Evolutionary conservation across 2,329 filamentous ascomycete species (phyloP), one percentile per base, ranked within the genome.

Genomic region (Leptographium radiaticola): DNA sequence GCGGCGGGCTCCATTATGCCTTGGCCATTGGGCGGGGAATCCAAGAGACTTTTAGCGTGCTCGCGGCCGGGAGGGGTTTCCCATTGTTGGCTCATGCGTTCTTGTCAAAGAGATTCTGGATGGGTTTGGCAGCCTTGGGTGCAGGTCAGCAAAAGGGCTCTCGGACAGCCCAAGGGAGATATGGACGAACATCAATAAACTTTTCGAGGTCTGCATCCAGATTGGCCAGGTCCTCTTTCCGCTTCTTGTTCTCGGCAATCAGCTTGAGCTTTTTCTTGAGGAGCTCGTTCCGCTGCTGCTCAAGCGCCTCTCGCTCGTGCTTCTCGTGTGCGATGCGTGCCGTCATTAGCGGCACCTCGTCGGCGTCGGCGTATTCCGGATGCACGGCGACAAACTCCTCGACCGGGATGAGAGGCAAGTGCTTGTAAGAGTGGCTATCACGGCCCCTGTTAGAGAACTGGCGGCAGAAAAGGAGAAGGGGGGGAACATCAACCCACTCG

Each of bases 281-380:
- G 2, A 90, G 73, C 60, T 86, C 84, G 66, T 89, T 84, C 51
- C 90, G 78, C 62, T 89, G 83, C 67, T 89, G 85, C 68, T 98
- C 93, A 34, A 97, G 72, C 44, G 83, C 81, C 68, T 95, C 84
- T 40, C 93, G 83, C 65, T 94, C 89, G 13, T 79, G 77, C 60
- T 89, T 81, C 71, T 98, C 93, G 65, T 97, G 87, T 59, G 93
- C 85, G 65, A 98, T 95, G 31, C 91, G 83, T 45, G 87, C 87
- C 52, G 89, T 81, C 82, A 94, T 97, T 54, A 97, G 71, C 13
- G 87, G 79, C 65, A 90, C 86, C 62, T 94, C 86, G 62, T 84
- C 81, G 12, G 78, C 76, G 30, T 82, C 74, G n/a, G 74, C 73
- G 60, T 88, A 81, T 56, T 95, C 84, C 2, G 90, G 89, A 58